Conservation (phyloP, 2,329 filamentous ascomycete species). For the Fusarium burgessii region DNA sequence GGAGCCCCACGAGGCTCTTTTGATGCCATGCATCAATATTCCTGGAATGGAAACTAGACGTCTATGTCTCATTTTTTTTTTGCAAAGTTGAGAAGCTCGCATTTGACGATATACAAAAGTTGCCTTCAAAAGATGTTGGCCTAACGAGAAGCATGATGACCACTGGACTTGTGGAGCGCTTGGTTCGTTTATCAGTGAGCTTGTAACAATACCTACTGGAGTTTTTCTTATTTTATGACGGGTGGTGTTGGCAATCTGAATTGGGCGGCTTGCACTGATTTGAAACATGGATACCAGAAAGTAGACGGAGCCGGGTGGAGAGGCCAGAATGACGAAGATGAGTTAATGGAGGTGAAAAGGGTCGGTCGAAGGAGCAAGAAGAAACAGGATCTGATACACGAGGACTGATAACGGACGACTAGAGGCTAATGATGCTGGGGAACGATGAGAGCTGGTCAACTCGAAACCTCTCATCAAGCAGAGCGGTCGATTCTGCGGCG, state of each 20-base stretch:
- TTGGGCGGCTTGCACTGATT: constrained; percentile 41
- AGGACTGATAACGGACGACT: constrained; percentile 31
- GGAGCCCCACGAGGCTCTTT: constrained; percentile 58
- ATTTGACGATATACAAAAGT: constrained; percentile 41
- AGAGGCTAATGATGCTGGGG: constrained; percentile 31
- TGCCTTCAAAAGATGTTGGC: constrained; percentile 32
- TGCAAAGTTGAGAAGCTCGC: constrained; percentile 26
- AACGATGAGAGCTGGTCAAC: constrained; percentile 15
- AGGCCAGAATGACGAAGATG: constrained; percentile 5
- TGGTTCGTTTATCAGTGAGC: constrained; percentile 42
- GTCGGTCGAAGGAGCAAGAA: constrained; percentile 9
- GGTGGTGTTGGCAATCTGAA: constrained; percentile 45
- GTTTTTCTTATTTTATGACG: constrained; percentile 40
- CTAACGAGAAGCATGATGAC: constrained; percentile 40
- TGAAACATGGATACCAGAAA: constrained; percentile 37
- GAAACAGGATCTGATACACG: constrained; percentile 24
- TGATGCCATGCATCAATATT: constrained; percentile 66
- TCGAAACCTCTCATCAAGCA: constrained; percentile 22
- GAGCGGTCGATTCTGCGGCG: constrained; percentile 15
- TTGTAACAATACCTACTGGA: constrained; percentile 46
- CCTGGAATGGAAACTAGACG: constrained; percentile 64
- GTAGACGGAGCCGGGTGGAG: constrained; percentile 31
- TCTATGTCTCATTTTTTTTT: constrained; percentile 7
- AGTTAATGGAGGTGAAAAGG: constrained; percentile 25
- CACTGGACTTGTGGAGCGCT: constrained; percentile 38